phyloP scores from a whole-genome alignment of 306 rosid genomes.

The Quercus rubra region DNA sequence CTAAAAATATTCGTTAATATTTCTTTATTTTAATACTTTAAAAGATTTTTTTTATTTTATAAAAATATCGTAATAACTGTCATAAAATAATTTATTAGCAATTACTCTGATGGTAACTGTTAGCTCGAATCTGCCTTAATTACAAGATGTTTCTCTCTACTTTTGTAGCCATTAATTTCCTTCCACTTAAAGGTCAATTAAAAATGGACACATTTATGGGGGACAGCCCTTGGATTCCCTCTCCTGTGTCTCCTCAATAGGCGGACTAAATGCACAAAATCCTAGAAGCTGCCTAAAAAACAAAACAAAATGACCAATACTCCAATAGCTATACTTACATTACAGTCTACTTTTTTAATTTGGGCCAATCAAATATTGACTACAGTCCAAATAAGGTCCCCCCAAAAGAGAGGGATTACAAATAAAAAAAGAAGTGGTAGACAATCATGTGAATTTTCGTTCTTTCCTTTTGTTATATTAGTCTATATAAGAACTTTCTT shows the following conservation, averaged over 20 bases:
- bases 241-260: background rate
- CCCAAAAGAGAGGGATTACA: background rate
- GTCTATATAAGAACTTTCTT: too few relatives aligned
- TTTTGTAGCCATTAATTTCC: too few relatives aligned
- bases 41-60: fast-evolving
- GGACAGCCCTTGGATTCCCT: conserved; percentile 40
- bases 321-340: conserved; percentile 11
- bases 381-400: background rate
- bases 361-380: conserved; percentile 28
- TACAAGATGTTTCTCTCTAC: too few relatives aligned
- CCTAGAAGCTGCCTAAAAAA: conserved; percentile 31
- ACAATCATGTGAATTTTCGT: background rate
- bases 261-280: conserved; percentile 30
- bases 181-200: too few relatives aligned
- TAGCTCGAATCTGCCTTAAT: too few relatives aligned
- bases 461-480: background rate
- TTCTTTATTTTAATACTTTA: too few relatives aligned
- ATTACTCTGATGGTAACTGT: too few relatives aligned
- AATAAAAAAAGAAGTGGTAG: background rate
- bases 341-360: conserved; percentile 19
- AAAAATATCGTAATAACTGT: fast-evolving
- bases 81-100: too few relatives aligned
- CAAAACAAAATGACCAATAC: conserved; percentile 16
- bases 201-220: background rate
- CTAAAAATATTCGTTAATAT: fast-evolving